These are phyloP conservation scores for Trichosanthes truncata DNA, from an alignment of 306 rosid species.

Conservation along the genomic window DNA sequence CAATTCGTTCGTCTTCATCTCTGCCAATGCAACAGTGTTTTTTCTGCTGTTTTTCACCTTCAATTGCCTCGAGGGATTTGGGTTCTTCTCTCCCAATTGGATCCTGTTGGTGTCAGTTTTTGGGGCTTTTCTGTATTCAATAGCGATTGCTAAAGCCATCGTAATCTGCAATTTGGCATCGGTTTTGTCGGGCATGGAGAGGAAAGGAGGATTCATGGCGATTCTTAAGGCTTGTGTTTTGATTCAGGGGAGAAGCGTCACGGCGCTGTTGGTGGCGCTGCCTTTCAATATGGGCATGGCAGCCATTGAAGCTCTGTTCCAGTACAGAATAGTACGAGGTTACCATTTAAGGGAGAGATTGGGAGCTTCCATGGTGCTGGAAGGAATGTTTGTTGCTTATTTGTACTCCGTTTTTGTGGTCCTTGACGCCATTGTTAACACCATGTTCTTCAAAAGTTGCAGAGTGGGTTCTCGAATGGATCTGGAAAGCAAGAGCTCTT, in stretches of 20 bases:
- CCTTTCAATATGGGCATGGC: conserved; percentile 62
- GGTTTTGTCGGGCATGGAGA: conserved; percentile 61
- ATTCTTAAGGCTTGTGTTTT: conserved; percentile 64
- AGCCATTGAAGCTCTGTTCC: conserved; percentile 75
- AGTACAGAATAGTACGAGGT: conserved; percentile 49
- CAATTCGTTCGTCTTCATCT: conserved; percentile 55
- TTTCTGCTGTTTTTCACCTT: conserved; percentile 55
- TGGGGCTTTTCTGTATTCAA: conserved; percentile 77
- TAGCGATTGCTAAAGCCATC: conserved; percentile 70
- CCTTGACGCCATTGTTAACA: conserved; percentile 62
- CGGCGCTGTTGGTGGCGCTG: conserved; percentile 64
- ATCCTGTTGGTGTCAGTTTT: conserved; percentile 45
- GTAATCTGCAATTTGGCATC: conserved; percentile 55
- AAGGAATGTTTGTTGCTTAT: conserved; percentile 63
- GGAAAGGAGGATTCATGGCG: conserved; percentile 51
- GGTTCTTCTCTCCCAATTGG: conserved; percentile 25
- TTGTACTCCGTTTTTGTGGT: conserved; percentile 63
- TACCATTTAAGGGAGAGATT: conserved; percentile 24
- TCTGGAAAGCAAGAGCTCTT: conserved; percentile 13
- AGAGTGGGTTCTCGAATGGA: conserved; percentile 17
- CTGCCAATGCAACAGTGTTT: conserved; percentile 67
- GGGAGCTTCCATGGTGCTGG: conserved; percentile 32
- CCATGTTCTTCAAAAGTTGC: conserved; percentile 57
- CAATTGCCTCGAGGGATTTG: conserved; percentile 36
- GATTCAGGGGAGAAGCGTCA: conserved; percentile 55